Evolutionary conservation across 768 basidiomycete species (phyloP).

Genomic region (Mycena galericulata): DNA sequence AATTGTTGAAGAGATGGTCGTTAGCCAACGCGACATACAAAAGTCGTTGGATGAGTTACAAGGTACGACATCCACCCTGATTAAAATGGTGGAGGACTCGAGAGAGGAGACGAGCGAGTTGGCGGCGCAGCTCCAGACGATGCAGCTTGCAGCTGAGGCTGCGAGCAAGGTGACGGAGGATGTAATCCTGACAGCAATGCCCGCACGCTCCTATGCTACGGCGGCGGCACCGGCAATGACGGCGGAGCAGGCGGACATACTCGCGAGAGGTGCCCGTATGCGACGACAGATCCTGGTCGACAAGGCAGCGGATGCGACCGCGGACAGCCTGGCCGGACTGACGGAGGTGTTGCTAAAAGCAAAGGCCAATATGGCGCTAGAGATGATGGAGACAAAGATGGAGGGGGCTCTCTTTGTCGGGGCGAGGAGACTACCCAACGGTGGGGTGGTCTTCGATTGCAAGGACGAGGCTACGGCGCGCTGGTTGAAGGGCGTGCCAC

Average conservation of each 20-base stretch:
- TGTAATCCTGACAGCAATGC: background rate
- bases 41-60: background rate
- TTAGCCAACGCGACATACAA: background rate
- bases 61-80: background rate
- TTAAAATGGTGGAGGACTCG: background rate
- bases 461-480: background rate
- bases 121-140: background rate
- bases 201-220: background rate
- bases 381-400: background rate
- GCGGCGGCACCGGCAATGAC: background rate
- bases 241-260: background rate
- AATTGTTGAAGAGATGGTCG: background rate
- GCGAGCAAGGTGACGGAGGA: background rate
- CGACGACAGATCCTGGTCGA: background rate
- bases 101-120: background rate
- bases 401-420: slow-evolving; percentile 13
- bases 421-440: background rate
- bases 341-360: background rate
- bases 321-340: background rate
- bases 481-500: background rate
- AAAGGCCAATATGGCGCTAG: slow-evolving; percentile 9
- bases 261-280: background rate
- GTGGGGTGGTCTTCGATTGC: slow-evolving; percentile 14
- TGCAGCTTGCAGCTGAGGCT: background rate
- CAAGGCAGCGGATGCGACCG: background rate